Evolutionary conservation across 768 basidiomycete species (phyloP), one percentile per base, ranked within the genome.

Genomic region (Crucibulum laeve): DNA sequence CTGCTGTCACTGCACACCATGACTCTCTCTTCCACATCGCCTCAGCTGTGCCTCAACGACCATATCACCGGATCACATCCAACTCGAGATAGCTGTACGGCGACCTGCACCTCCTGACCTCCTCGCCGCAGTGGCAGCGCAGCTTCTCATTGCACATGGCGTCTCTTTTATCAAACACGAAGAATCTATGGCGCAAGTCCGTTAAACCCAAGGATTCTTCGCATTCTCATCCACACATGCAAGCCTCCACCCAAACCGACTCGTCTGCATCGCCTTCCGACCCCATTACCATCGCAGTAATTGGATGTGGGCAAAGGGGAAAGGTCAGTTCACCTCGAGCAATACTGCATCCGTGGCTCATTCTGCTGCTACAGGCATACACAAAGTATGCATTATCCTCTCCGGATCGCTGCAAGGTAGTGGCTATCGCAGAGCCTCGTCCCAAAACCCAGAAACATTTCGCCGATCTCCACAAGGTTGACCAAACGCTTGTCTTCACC

Each of bases 231-330:
- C 25, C 28, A 40, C 26, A 40, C 30, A 43, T 46, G 26, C 26
- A 44, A 14, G 17, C 10, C 15, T 35, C 32, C 7, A 37, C 14
- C 28, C 19, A 44, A 22, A 24, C 40, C 24, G 39, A 35, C 17
- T 40, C 46, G 18, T 47, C 44, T n/a, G n/a, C n/a, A 18, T 36
- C 37, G 10, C 44, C 53, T 26, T 38, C 50, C 8, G 46, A 57
- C 8, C 77, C 81, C 8, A 65, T 91, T 35, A 91, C 87, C 0
- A 52, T 93, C 25, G 89, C 80, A 11, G 67, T 93, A 47, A 61
- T 94, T 24, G 91, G 91, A 15, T 90, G 88, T 53, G 91, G 91
- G 4, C 82, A 87, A 58, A 80, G 91, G 43, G 91, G 91, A 41
- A 74, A 71, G 67, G 90, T 89, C 48, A 25, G 64, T 26, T 38